Evolutionary conservation across 306 rosid genomes (phyloP).

Genomic region (Gleditsia sinensis): DNA sequence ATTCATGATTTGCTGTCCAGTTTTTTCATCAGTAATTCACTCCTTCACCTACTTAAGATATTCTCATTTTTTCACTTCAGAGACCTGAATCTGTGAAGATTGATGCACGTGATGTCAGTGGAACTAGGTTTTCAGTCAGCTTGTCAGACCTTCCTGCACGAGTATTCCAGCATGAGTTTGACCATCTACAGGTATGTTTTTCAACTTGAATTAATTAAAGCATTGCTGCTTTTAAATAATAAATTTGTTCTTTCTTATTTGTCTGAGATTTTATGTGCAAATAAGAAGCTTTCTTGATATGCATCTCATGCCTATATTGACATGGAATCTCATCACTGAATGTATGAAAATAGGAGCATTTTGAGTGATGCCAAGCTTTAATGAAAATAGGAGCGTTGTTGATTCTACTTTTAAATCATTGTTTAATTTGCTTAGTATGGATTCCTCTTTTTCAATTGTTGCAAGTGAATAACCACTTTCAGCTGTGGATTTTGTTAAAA

Average conservation of each 20-base stretch:
- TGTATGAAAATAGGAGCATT: neutral
- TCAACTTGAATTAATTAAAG: constrained; percentile 16
- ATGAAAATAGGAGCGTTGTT: neutral
- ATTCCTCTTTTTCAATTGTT: neutral
- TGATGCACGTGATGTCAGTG: constrained; percentile 71
- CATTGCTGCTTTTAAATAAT: neutral
- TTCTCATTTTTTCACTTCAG: constrained; percentile 45
- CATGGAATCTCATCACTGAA: neutral
- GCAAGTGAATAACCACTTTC: neutral
- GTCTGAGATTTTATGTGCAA: neutral
- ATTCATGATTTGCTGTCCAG: constrained; percentile 17
- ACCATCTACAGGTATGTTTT: constrained; percentile 77
- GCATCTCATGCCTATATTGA: neutral
- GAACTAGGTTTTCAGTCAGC: constrained; percentile 64
- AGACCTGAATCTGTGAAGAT: constrained; percentile 90
- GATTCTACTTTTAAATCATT: neutral
- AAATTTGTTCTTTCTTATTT: neutral
- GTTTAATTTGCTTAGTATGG: neutral
- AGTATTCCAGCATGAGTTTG: constrained; percentile 93
- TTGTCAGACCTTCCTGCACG: constrained; percentile 87
- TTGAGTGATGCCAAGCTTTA: neutral
- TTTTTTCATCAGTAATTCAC: constrained; percentile 9
- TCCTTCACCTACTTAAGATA: neutral
- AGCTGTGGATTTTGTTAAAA: neutral
- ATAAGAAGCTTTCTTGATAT: constrained; percentile 3